Evolutionary conservation across 768 basidiomycete genomes (phyloP), one percentile per base, ranked within the genome.

Genomic region (Pluteus cervinus): DNA sequence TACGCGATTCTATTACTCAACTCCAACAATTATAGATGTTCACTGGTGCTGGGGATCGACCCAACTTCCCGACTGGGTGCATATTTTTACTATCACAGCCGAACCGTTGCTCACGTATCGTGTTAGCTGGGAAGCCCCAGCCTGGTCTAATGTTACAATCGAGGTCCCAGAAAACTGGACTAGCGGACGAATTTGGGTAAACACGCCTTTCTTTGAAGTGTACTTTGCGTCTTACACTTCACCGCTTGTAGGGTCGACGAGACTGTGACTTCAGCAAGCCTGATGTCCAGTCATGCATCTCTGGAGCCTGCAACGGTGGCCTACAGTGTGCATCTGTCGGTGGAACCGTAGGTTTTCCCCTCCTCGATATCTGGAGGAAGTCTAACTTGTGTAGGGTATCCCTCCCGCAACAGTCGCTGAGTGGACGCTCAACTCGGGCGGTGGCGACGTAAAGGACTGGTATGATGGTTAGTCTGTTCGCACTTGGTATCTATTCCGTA

Each of bases 291-390:
- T 75, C 76, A 10, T 86, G 82, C 45, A 44, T 75, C 14, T 66
- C 68, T 39, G 83, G 82, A 25, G 79, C 79, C 33, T 85, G 82
- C 51, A 79, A 77, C 41, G 82, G 83, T 11, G 83, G 82, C 24
- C 59, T 86, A 7, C 48, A 62, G 9, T 84, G 83, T 44, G 68
- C 67, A 21, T n/a, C n/a, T n/a, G n/a, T n/a, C n/a, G n/a, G n/a
- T n/a, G 79, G 74, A 31, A 76, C 76, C 10, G 69, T 69, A 47
- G 41, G 62, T 45, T 5, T 14, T 11, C 29, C n/a, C n/a, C n/a
- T n/a, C n/a, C n/a, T n/a, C n/a, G n/a, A n/a, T n/a, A n/a, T n/a
- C n/a, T n/a, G n/a, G n/a, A n/a, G n/a, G n/a, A n/a, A n/a, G n/a
- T n/a, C n/a, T n/a, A n/a, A n/a, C n/a, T n/a, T n/a, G n/a, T n/a